Evolutionary conservation across 306 rosid genomes (phyloP).

Genomic region (Nissolia schottii): DNA sequence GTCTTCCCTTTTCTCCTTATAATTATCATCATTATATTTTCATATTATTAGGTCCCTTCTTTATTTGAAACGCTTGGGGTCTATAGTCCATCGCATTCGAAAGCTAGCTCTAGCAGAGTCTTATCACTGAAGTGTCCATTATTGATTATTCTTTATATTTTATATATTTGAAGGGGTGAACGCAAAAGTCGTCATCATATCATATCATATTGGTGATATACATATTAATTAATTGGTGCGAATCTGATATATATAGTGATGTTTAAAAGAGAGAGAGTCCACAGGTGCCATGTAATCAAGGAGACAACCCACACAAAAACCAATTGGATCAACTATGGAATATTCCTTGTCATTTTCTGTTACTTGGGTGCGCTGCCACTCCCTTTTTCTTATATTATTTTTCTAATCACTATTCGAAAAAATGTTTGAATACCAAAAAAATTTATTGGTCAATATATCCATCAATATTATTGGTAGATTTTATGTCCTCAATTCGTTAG

Average conservation of each 20-base stretch:
- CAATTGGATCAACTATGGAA: slow-evolving; percentile 9
- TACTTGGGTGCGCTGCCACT: neutral
- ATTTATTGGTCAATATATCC: too few species aligned
- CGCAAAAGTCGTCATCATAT: neutral
- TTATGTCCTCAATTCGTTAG: too few species aligned
- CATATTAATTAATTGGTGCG: neutral
- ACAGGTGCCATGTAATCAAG: slow-evolving; percentile 10
- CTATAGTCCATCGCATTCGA: neutral
- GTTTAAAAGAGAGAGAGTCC: neutral
- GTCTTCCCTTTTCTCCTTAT: neutral
- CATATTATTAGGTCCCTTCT: neutral
- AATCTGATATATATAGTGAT: slow-evolving; percentile 3
- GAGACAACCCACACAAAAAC: neutral
- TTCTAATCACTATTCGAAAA: neutral
- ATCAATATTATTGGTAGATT: too few species aligned
- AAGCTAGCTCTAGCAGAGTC: neutral
- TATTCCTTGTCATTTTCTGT: slow-evolving; percentile 11
- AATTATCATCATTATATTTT: neutral
- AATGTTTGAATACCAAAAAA: too few species aligned
- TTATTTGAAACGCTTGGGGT: neutral
- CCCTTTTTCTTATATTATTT: neutral
- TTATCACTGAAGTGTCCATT: neutral
- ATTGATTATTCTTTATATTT: too few species aligned
- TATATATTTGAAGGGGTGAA: neutral
- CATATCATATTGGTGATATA: neutral